Evolutionary conservation across 2,329 filamentous ascomycete species (phyloP), one percentile per base, ranked within the genome.

Genomic region (Penicillium capsulatum): DNA sequence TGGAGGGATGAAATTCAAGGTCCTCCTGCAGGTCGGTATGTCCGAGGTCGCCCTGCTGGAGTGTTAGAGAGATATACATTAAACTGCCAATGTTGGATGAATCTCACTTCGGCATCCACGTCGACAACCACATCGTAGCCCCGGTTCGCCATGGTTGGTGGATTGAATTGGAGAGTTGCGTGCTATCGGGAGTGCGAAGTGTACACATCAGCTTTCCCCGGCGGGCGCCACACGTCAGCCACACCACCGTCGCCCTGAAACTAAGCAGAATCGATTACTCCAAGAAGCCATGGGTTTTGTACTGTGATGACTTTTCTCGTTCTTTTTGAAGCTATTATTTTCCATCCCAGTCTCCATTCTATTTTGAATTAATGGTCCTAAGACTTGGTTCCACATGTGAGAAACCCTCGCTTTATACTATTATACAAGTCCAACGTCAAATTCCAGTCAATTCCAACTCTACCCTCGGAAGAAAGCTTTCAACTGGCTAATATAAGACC

Each of bases 71-170:
- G 10, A 28, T 30, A 36, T 9, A 19, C 11, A 27, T 14, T 19
- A 10, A 17, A 37, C 37, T 8, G 10, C 27, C 3, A 7, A 28
- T 3, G 13, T 34, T 17, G 7, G n/a, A 16, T 1, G 14, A 11
- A 10, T 16, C 68, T 51, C 71, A 94, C 89, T 79, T 97, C 92
- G 60, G 92, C 87, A 65, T 98, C 92, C 40, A 97, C 84, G 59
- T 98, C 92, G 44, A 98, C 92, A 52, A 98, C 91, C 47, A 94
- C 92, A 73, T 98, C 92, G 67, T 98, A 98, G 55, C 90, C 90
- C 61, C 86, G 77, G 66, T 86, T 85, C 42, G 86, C 79, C 85
- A 90, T 90, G 40, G 56, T 72, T 59, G 46, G 43, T 47, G 34
- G 36, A 38, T 50, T 54, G 31, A 41, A 27, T 48, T 35, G 36